Conservation (phyloP, 2,329 filamentous ascomycete genomes). For the Botrytis hyacinthi region DNA sequence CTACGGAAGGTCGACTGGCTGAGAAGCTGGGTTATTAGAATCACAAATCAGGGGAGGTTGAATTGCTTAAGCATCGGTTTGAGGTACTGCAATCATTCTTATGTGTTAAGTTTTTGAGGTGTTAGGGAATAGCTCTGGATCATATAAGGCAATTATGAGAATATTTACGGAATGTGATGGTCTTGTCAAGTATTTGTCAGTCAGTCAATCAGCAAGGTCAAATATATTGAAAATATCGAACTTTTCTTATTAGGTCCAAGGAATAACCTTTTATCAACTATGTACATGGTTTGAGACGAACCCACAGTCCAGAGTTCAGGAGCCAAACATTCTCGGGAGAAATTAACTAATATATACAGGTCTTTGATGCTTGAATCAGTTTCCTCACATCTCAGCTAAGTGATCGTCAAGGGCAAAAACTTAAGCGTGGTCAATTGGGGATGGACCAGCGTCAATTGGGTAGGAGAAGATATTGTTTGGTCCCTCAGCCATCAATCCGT, state of each 20-base stretch:
- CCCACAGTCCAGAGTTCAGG: not conserved
- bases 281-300: not conserved
- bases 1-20: too few relatives aligned
- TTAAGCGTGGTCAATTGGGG: conserved; percentile 22
- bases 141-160: not conserved
- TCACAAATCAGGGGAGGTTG: not conserved
- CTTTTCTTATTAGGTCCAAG: not conserved
- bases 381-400: not conserved
- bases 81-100: not conserved
- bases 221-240: not conserved
- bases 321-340: not conserved
- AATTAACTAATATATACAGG: not conserved
- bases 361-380: not conserved
- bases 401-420: not conserved
- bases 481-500: conserved; percentile 23
- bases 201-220: not conserved
- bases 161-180: not conserved
- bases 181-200: not conserved
- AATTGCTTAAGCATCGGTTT: not conserved
- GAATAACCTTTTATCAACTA: not conserved
- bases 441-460: conserved; percentile 25
- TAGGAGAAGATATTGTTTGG: conserved; percentile 27
- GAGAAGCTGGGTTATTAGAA: not conserved
- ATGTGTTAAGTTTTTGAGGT: too few relatives aligned
- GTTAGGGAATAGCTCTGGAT: not conserved